Percentiles rank a stretch among this genome's conserved stretches.
phyloP scores from a whole-genome alignment of 345 rosid species.

The Arabidopsis suecica region DNA sequence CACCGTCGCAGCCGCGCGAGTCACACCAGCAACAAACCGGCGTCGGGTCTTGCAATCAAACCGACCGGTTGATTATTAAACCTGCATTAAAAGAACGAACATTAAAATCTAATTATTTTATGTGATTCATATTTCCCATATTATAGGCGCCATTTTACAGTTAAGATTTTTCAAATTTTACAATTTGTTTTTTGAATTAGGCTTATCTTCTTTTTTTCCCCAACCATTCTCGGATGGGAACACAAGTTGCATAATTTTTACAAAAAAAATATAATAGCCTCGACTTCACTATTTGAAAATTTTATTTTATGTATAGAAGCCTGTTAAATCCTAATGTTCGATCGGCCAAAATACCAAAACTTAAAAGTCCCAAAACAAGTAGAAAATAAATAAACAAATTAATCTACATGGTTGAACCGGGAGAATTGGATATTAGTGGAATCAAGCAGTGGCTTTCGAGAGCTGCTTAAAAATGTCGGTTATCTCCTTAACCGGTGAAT shows the following conservation, averaged over 20 bases:
- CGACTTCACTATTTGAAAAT: conserved; percentile 5
- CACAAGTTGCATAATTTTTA: background rate
- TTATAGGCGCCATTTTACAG: no score
- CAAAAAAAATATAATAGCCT: background rate
- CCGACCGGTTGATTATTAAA: conserved; percentile 21
- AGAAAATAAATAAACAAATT: background rate
- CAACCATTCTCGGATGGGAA: no score
- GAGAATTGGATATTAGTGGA: background rate
- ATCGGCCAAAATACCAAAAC: background rate
- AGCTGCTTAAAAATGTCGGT: conserved; percentile 60
- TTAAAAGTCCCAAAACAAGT: background rate
- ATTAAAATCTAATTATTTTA: background rate
- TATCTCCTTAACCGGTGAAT: conserved; percentile 58
- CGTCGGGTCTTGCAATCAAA: conserved; percentile 16
- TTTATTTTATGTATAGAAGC: background rate
- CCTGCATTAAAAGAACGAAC: background rate
- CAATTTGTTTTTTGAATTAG: no score
- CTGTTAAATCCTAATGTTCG: background rate
- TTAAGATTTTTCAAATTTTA: no score
- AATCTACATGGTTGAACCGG: conserved; percentile 31
- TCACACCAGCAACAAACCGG: conserved; percentile 6
- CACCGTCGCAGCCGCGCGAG: conserved; percentile 9
- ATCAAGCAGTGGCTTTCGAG: conserved; percentile 52
- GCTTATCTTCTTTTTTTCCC: no score
- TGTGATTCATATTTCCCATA: background rate